Evolutionary conservation across 2,329 filamentous ascomycete genomes (phyloP).

Genomic region (Calonectria crousiana): DNA sequence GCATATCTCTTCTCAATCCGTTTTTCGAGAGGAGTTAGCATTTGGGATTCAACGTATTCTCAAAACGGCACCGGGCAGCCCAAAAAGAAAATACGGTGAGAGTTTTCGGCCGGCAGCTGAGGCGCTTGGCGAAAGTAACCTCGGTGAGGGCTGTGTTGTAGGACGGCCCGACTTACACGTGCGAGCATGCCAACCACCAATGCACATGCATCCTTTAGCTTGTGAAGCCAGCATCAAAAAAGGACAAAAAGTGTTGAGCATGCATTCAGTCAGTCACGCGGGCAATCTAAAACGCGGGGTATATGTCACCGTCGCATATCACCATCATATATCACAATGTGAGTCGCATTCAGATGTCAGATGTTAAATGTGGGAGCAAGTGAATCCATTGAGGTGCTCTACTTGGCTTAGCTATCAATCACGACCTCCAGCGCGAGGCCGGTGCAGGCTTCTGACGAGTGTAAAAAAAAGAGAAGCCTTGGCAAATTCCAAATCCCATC

Average conservation of each 20-base stretch:
- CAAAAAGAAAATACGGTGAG: slow-evolving; percentile 2
- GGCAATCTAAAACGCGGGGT: background rate
- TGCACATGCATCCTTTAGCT: background rate
- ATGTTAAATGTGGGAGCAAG: background rate
- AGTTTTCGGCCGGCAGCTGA: background rate
- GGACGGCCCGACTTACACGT: slow-evolving; percentile 25
- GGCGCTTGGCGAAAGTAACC: background rate
- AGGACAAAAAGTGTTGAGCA: slow-evolving; percentile 2
- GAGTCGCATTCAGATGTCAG: background rate
- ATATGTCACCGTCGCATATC: background rate
- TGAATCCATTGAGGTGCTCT: slow-evolving; percentile 17
- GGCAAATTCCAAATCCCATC: slow-evolving; percentile 32
- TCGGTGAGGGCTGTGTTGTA: slow-evolving; percentile 14
- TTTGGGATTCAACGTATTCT: background rate
- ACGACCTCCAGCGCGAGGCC: background rate
- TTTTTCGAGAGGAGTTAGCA: background rate
- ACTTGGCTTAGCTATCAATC: slow-evolving; percentile 18
- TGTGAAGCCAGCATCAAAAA: background rate
- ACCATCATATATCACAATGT: slow-evolving; percentile 10
- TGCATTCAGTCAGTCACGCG: background rate
- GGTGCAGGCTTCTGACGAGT: background rate
- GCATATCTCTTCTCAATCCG: background rate
- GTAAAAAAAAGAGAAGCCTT: slow-evolving; percentile 20
- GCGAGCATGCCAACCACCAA: background rate
- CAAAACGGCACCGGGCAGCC: background rate